Base-by-base conservation (phyloP, 148 eudicot genomes). In the Fallopia convolvulus region DNA sequence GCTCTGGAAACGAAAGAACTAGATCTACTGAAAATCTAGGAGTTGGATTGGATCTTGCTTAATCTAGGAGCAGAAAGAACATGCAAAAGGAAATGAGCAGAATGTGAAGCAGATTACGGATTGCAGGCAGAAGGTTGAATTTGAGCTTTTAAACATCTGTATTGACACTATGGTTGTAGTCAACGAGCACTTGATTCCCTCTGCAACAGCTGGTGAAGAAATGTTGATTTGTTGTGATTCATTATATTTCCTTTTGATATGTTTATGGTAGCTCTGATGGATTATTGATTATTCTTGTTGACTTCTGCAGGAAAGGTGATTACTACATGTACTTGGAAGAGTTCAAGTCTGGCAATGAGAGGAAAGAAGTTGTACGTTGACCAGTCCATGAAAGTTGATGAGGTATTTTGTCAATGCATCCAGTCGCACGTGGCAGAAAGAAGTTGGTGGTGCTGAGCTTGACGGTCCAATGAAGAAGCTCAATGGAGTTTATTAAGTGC, bases 241-340 rank as follows among this genome's bases (percentile, higher is more conserved):
- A 3, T 17, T 9, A 13, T 75, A 10, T 39, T 44, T 48, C 56
- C 49, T 32, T 47, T 49, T 18, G 21, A 42, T 6, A 42, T 42
- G 46, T 8, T 76, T 80, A 12, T 70, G 75, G 40, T 21, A 8
- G 74, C 42, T 74, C 58, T 71, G 21, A 50, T 8, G 40, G 18
- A 18, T 17, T 58, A n/a, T n/a, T n/a, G n/a, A n/a, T n/a, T n/a
- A 36, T 76, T 39, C 58, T 58, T 6, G 42, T 79, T 77, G 42
- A 65, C 66, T 70, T 75, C 65, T 85, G 85, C 83, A 94, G 98
- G 98, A 94, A 94, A 88, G 98, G 98, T 42, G 98, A 94, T 87
- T 94, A 94, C 71, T 94, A 94, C 77, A 83, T 97, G 87, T 92
- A 94, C 79, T 90, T 94, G 74, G 98, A 97, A 0, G 98, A 94